A percentile compares a stretch with the other conserved stretches of the same genome.
Conservation (phyloP, 2,329 filamentous ascomycete species). For the Talaromyces sp. region DNA sequence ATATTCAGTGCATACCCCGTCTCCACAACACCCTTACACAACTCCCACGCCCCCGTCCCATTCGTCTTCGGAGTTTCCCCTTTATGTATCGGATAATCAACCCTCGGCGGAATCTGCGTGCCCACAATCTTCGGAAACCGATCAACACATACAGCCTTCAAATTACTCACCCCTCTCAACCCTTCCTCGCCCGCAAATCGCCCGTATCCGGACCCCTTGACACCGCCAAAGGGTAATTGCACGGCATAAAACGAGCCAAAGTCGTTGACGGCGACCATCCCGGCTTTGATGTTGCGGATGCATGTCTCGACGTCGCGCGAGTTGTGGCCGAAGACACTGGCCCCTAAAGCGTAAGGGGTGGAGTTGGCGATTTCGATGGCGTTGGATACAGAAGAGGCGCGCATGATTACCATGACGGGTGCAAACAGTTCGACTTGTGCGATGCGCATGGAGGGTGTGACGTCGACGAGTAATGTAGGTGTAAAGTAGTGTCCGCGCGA, state of each 20-base stretch:
- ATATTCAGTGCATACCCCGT: constrained; percentile 49
- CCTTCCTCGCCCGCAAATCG: constrained; percentile 91
- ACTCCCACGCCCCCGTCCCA: constrained; percentile 63
- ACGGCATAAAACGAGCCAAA: constrained; percentile 93
- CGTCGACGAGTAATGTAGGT: constrained; percentile 87
- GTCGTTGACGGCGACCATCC: constrained; percentile 95
- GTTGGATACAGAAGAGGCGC: constrained; percentile 62
- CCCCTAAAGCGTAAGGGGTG: constrained; percentile 80
- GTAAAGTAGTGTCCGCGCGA: constrained; percentile 85
- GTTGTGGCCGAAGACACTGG: constrained; percentile 78
- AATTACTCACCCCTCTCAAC: constrained; percentile 77
- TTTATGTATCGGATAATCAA: constrained; percentile 76
- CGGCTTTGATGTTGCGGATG: constrained; percentile 68
- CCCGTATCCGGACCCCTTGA: constrained; percentile 86
- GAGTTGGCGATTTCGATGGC: constrained; percentile 79
- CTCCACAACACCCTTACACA: constrained; percentile 47
- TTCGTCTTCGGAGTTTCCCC: constrained; percentile 52
- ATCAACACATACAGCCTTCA: constrained; percentile 83
- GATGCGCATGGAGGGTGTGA: constrained; percentile 80
- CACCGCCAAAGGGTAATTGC: constrained; percentile 89
- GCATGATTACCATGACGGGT: constrained; percentile 84
- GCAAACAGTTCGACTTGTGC: constrained; percentile 91
- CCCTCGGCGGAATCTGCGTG: constrained; percentile 75
- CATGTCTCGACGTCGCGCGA: constrained; percentile 62
- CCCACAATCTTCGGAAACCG: constrained; percentile 56